Percentiles rank a stretch among this genome's conserved stretches.
Conservation (phyloP, 1,284 basidiomycete genomes). For the Termitomyces sp. region DNA sequence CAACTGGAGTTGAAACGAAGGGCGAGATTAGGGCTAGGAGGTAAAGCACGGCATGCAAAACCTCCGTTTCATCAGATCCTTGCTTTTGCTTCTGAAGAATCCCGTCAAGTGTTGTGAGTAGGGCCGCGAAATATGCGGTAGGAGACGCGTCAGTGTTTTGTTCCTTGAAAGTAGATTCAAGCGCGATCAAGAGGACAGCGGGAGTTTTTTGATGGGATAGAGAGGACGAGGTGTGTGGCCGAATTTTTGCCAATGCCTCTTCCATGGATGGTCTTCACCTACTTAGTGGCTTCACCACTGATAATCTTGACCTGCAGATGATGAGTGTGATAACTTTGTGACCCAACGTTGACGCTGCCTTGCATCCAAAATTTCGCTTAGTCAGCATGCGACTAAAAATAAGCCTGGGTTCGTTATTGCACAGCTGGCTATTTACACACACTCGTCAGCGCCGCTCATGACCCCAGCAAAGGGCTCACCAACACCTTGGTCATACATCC, state of each 20-base stretch:
- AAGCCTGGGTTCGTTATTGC: too few species aligned
- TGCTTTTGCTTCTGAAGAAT: conserved; percentile 61
- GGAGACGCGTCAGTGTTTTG: conserved; percentile 66
- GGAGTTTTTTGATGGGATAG: conserved; percentile 88
- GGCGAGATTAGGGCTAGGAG: conserved; percentile 78
- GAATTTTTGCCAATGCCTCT: conserved; percentile 76
- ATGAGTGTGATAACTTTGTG: conserved; percentile 7
- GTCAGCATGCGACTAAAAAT: conserved; percentile 18
- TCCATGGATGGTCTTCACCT: conserved; percentile 41
- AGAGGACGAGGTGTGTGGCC: conserved; percentile 79
- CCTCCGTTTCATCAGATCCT: conserved; percentile 69
- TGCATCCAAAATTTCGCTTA: conserved; percentile 27
- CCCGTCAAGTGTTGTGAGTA: conserved; percentile 77
- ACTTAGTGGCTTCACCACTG: not conserved
- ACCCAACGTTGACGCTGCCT: not conserved
- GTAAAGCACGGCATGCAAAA: conserved; percentile 85
- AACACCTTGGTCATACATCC: conserved; percentile 63
- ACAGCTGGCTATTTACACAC: not conserved
- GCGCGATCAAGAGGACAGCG: conserved; percentile 82
- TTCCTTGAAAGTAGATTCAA: conserved; percentile 85
- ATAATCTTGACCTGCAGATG: conserved; percentile 1
- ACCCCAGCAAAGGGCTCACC: conserved; percentile 34
- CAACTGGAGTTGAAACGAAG: conserved; percentile 71
- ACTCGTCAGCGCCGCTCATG: conserved; percentile 1
- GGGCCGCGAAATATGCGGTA: conserved; percentile 86